These are phyloP conservation scores for Prunus fruticosa DNA, from an alignment of 306 rosid species.

Conservation along the genomic window DNA sequence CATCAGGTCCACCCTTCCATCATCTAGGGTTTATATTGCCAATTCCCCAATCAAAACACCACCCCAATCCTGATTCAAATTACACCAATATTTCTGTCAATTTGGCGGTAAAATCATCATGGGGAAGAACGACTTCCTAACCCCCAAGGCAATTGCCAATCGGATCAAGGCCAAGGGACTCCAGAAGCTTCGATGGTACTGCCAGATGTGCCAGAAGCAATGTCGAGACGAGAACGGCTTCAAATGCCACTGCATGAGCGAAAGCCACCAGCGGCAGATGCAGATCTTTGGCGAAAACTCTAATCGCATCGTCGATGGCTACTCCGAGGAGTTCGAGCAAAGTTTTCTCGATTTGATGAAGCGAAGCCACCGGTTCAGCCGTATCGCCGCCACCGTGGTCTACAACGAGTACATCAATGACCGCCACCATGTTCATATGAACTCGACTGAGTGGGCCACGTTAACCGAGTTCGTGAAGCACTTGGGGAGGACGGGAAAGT, in stretches of 20 bases:
- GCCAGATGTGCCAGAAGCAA: slow-evolving; percentile 99
- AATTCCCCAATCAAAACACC: too few relatives aligned
- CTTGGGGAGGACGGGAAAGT: slow-evolving; percentile 76
- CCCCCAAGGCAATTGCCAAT: slow-evolving; percentile 89
- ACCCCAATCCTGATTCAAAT: neutral
- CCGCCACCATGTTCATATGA: slow-evolving; percentile 86
- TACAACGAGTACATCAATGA: slow-evolving; percentile 85
- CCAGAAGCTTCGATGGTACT: slow-evolving; percentile 95
- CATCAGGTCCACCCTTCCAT: too few relatives aligned
- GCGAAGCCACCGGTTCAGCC: slow-evolving; percentile 85
- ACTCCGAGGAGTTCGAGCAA: slow-evolving; percentile 72
- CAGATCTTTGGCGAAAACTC: slow-evolving; percentile 80
- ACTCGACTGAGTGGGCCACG: slow-evolving; percentile 77
- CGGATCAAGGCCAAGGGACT: slow-evolving; percentile 89
- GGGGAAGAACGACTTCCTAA: slow-evolving; percentile 91
- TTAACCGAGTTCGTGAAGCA: slow-evolving; percentile 84
- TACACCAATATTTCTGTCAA: neutral
- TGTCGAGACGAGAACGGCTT: slow-evolving; percentile 95
- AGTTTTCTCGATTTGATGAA: slow-evolving; percentile 79
- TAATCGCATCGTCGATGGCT: slow-evolving; percentile 67
- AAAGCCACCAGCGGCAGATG: slow-evolving; percentile 96
- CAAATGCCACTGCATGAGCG: slow-evolving; percentile 94
- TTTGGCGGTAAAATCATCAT: slow-evolving; percentile 17
- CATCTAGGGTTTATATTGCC: neutral
- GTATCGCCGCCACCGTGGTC: slow-evolving; percentile 85